A percentile compares a stretch with the other conserved stretches of the same genome.
phyloP scores from a whole-genome alignment of 1,284 basidiomycete species.

The Cutaneotrichosporon arboriforme region DNA sequence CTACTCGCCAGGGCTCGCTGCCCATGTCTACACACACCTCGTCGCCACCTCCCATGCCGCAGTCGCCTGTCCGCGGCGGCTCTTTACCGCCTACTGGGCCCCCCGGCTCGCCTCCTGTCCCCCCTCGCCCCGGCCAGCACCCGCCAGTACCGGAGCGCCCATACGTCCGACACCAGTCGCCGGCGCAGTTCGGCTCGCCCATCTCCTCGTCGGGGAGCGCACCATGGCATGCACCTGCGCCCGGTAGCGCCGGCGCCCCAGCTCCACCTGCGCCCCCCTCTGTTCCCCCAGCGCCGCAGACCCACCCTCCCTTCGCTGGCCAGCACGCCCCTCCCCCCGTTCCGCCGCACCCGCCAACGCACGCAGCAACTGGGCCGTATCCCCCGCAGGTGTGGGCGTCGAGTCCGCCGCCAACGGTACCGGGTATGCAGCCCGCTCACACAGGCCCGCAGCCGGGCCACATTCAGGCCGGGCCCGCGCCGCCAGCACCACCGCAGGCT shows the following conservation, averaged over 20 bases:
- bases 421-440: constrained; percentile 8
- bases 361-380: constrained; percentile 2
- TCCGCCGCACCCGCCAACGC: constrained; percentile 2
- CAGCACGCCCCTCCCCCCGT: constrained; percentile 3
- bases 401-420: background rate
- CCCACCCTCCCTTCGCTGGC: background rate
- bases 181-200: background rate
- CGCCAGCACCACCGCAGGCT: background rate
- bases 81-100: background rate
- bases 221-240: background rate
- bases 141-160: constrained; percentile 20
- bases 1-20: background rate
- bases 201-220: background rate
- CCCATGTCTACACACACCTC: background rate
- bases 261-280: too few species aligned
- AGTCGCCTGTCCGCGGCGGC: background rate
- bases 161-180: background rate
- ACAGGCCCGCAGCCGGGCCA: constrained; percentile 4
- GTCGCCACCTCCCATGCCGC: background rate
- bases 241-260: background rate
- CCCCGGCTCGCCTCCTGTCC: constrained; percentile 22
- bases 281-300: background rate
- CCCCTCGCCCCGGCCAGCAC: constrained; percentile 17
- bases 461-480: background rate
- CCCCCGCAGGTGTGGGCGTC: constrained; percentile 3